A percentile compares a stretch with the other conserved stretches of the same genome.
phyloP scores from a whole-genome alignment of 306 rosid species.

The Lagenaria siceraria region DNA sequence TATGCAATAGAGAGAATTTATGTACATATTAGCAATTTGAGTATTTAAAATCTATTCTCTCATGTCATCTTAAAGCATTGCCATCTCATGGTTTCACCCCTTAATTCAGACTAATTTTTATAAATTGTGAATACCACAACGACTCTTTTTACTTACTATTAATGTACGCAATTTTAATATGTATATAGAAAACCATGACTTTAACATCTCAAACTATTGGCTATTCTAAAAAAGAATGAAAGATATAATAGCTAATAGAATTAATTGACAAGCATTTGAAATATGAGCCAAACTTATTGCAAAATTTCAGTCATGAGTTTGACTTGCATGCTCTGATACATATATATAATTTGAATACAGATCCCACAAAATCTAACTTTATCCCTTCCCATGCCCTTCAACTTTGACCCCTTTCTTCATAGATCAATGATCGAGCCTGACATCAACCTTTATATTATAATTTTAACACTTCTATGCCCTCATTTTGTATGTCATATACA shows the following conservation, averaged over 20 bases:
- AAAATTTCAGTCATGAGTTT: neutral
- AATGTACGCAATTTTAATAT: neutral
- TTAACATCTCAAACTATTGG: neutral
- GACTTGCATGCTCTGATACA: neutral
- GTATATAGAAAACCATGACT: neutral
- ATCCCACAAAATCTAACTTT: neutral
- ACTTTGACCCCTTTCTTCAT: neutral
- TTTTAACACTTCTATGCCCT: neutral
- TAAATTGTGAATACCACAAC: neutral
- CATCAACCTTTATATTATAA: neutral
- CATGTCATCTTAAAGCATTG: too few relatives aligned
- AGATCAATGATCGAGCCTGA: neutral
- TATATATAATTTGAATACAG: neutral
- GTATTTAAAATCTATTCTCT: too few relatives aligned
- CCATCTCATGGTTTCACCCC: too few relatives aligned
- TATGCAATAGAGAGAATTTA: too few relatives aligned
- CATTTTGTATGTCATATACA: neutral
- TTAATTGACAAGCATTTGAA: neutral
- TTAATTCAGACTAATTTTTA: too few relatives aligned
- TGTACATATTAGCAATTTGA: too few relatives aligned
- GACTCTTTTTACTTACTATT: neutral
- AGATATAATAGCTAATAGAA: neutral
- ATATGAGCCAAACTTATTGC: neutral
- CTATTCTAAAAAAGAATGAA: neutral
- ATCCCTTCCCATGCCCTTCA: neutral